phyloP scores from a whole-genome alignment of 768 basidiomycete genomes.

The Rhizopogon roseolus region DNA sequence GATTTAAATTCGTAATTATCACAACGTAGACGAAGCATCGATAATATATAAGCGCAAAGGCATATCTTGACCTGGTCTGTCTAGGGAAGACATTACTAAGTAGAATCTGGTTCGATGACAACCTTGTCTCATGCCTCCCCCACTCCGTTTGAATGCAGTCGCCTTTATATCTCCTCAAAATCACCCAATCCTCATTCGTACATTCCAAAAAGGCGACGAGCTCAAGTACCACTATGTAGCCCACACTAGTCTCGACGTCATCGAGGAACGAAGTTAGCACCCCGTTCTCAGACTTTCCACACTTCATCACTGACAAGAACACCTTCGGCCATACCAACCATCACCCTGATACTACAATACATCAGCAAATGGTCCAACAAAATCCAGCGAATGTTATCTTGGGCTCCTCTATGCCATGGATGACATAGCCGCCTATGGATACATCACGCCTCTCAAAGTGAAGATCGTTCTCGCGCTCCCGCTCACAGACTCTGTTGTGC shows the following conservation, averaged over 20 bases:
- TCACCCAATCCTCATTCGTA: conserved; percentile 70
- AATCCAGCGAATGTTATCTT: conserved; percentile 74
- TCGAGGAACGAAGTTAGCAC: conserved; percentile 83
- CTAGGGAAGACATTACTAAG: too few species aligned
- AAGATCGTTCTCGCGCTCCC: conserved; percentile 83
- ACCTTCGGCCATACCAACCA: too few species aligned
- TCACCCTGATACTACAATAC: not conserved
- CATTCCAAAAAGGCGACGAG: conserved; percentile 56
- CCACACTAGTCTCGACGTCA: conserved; percentile 84
- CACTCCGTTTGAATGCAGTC: conserved; percentile 71
- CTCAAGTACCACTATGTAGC: conserved; percentile 91
- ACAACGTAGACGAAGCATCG: too few species aligned
- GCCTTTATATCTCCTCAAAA: conserved; percentile 85
- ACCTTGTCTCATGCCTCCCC: conserved; percentile 49
- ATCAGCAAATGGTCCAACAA: conserved; percentile 38
- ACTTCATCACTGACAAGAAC: not conserved
- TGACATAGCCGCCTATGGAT: conserved; percentile 90
- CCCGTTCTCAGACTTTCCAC: not conserved
- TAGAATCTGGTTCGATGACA: too few species aligned
- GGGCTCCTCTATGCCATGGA: conserved; percentile 89
- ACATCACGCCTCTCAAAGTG: conserved; percentile 81
- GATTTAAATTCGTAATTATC: too few species aligned
- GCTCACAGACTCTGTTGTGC: conserved; percentile 75
- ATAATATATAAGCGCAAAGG: too few species aligned
- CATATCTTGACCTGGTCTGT: too few species aligned